Base-by-base conservation (phyloP, 805 yeast genomes). In the Ogataea populi-albae region DNA sequence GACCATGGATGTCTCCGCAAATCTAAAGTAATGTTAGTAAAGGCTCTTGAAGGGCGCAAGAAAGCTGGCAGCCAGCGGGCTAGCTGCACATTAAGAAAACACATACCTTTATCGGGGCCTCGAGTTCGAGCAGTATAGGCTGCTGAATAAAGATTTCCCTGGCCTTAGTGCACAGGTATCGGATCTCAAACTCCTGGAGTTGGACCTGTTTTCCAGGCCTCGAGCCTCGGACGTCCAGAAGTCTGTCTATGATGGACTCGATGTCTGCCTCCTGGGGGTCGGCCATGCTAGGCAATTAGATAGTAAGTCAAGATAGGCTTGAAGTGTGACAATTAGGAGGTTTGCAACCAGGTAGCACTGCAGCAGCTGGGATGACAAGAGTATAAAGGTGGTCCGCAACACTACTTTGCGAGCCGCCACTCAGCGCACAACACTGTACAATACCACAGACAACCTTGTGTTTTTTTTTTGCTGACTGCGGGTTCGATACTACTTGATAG, bases 1-100 rank as follows among this genome's bases (percentile, higher is more conserved):
- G 98, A 39, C 98, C 98, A 64, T 91, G 98, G 57, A 91, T 93
- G 64, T 91, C 98, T 65, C 98, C 98, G 69, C 96, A 88, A 41
- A 84, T 84, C 36, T 41, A 24, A 15, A 34, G 14, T 4, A 23
- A 19, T 36, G 43, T 39, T 39, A 39, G 42, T 38, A 30, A 25
- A 22, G 23, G 23, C 23, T 9, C 10, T 9, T 9, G 23, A 22
- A 11, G 23, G 14, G 28, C 9, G 15, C 9, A 25, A 12, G 11
- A 25, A 11, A 11, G 28, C 15, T 8, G 14, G 8, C 8, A 25
- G 9, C 9, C 9, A 12, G 28, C 11, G 12, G 15, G 15, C 28
- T 10, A 12, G 9, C 28, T 12, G 28, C 11, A 11, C 17, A 17
- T 6, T 11, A 6, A 8, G 17, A 14, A 14, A n/a, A 14, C 17